A percentile compares a stretch with the other conserved stretches of the same genome.
These are phyloP conservation scores for Verticillium dahliae DNA, from an alignment of 2,329 filamentous ascomycete species.

Conservation along the genomic window DNA sequence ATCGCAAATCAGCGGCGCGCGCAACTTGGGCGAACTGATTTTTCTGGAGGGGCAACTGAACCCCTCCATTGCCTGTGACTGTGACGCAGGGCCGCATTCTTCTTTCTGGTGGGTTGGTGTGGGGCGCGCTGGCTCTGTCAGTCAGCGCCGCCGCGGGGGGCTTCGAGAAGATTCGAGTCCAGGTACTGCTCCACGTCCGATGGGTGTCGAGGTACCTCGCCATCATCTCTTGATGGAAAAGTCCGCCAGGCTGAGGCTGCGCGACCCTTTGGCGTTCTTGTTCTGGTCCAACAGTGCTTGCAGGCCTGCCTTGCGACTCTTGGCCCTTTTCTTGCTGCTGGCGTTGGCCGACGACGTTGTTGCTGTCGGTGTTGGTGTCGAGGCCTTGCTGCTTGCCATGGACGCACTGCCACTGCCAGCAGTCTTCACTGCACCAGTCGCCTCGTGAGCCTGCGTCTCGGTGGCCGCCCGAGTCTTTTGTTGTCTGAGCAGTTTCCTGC, in stretches of 20 bases:
- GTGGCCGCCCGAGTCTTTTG: background rate
- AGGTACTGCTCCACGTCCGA: background rate
- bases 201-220: conserved; percentile 18
- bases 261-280: conserved; percentile 25
- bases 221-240: conserved; percentile 32
- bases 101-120: background rate
- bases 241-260: conserved; percentile 46
- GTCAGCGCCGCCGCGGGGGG: conserved; percentile 4
- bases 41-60: conserved; percentile 18
- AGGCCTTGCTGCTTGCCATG: background rate
- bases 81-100: conserved; percentile 3
- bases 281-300: conserved; percentile 56
- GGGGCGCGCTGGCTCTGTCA: conserved; percentile 2
- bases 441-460: background rate
- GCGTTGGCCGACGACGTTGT: conserved; percentile 36
- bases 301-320: conserved; percentile 58
- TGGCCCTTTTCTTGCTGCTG: conserved; percentile 59
- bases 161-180: conserved; percentile 13
- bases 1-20: background rate
- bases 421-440: background rate
- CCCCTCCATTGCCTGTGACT: background rate
- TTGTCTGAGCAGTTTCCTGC: background rate
- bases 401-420: background rate
- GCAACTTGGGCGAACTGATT: conserved; percentile 2
- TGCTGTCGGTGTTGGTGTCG: background rate